phyloP scores from a whole-genome alignment of 257 asterid genomes.

The Lavandula angustifolia region DNA sequence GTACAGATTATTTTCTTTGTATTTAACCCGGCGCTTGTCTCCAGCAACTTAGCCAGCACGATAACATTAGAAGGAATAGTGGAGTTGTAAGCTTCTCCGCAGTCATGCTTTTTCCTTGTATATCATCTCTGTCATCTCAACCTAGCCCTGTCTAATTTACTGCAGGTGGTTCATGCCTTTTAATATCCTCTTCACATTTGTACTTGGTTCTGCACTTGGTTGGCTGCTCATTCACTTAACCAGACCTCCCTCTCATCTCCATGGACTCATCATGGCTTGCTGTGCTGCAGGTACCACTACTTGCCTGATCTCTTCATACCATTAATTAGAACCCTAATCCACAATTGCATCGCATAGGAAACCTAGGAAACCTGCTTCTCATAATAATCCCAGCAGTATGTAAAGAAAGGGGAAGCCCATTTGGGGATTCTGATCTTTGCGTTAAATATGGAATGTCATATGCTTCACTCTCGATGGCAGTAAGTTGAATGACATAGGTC shows the following conservation, averaged over 20 bases:
- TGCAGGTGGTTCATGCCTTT: constrained; percentile 97
- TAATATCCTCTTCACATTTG: constrained; percentile 72
- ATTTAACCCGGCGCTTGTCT: constrained; percentile 76
- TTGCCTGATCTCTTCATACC: no score
- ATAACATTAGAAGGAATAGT: constrained; percentile 74
- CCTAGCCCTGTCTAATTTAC: constrained; percentile 11
- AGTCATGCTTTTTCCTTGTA: background rate
- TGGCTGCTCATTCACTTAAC: constrained; percentile 68
- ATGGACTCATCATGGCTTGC: constrained; percentile 77
- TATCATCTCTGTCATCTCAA: background rate
- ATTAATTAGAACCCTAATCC: background rate
- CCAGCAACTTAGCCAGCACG: constrained; percentile 80
- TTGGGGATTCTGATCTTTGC: constrained; percentile 71
- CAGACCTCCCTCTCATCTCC: constrained; percentile 68
- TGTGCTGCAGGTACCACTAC: constrained; percentile 76
- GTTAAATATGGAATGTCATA: constrained; percentile 71
- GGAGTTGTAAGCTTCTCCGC: constrained; percentile 57
- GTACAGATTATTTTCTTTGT: constrained; percentile 72
- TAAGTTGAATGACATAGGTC: constrained; percentile 38
- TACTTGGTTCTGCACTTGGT: constrained; percentile 80
- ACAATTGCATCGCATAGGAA: constrained; percentile 46
- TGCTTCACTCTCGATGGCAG: constrained; percentile 94
- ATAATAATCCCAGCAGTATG: constrained; percentile 92
- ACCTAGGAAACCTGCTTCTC: constrained; percentile 82
- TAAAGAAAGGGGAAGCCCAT: constrained; percentile 86